Percentiles rank a stretch among this genome's conserved stretches.
Evolutionary conservation across 2,329 filamentous ascomycete genomes (phyloP).

Genomic region (Ophiostoma ulmi): DNA sequence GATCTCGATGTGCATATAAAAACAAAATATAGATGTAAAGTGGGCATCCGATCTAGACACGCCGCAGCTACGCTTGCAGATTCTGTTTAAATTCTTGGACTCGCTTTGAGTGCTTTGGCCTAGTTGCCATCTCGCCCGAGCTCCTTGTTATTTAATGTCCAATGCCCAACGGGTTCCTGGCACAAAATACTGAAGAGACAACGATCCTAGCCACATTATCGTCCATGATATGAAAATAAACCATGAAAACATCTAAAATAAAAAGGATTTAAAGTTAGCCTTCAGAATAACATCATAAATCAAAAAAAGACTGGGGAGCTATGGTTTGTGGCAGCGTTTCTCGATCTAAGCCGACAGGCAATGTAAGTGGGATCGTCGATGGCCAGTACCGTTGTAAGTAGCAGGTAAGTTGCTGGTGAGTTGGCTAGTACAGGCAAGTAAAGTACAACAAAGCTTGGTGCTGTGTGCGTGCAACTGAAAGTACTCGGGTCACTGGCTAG

Average conservation of each 20-base stretch:
- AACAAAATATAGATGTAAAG: not conserved
- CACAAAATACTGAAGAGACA: no score
- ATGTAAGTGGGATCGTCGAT: not conserved
- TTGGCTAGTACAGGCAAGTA: not conserved
- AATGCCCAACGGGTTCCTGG: no score
- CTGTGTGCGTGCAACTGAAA: not conserved
- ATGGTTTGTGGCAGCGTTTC: not conserved
- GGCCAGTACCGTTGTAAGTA: not conserved
- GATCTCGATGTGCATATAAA: slow-evolving; percentile 10
- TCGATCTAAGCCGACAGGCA: not conserved
- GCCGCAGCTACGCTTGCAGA: not conserved
- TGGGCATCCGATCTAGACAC: slow-evolving; percentile 4
- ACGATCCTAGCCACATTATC: not conserved
- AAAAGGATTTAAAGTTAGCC: not conserved
- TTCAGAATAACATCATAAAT: not conserved
- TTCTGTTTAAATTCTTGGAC: not conserved
- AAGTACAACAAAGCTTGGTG: not conserved
- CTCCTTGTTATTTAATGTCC: not conserved
- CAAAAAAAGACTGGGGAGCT: not conserved
- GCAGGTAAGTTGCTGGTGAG: not conserved
- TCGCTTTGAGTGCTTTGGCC: not conserved
- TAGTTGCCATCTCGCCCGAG: not conserved
- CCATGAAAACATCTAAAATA: not conserved
- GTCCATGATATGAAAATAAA: not conserved
- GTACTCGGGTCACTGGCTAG: not conserved